Evolutionary conservation across 148 eudicot species (phyloP).

Genomic region (Vaccinium macrocarpon): DNA sequence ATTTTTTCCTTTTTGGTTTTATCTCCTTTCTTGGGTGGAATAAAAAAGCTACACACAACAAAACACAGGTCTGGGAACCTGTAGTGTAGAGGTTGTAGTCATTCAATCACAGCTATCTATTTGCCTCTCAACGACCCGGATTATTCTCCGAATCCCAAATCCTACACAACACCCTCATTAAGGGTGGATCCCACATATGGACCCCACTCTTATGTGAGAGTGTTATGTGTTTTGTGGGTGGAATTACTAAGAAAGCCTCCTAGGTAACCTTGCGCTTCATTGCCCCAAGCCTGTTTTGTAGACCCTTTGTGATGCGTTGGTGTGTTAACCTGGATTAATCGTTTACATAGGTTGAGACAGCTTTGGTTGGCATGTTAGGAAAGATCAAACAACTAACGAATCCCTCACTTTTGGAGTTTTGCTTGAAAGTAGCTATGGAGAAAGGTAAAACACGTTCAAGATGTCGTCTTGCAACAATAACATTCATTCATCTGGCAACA

Average conservation of each 20-base stretch:
- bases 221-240: not conserved
- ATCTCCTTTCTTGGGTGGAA: not conserved
- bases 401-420: slow-evolving; percentile 14
- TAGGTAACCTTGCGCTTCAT: not conserved
- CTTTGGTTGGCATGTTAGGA: not conserved
- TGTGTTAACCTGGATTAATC: not conserved
- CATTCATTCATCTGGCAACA: slow-evolving; percentile 19
- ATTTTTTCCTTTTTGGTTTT: not conserved
- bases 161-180: no score
- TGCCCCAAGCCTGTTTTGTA: not conserved
- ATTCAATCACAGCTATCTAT: no score
- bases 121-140: no score
- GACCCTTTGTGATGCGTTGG: not conserved
- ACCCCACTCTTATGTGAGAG: no score
- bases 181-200: no score
- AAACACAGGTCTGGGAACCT: not conserved
- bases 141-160: no score
- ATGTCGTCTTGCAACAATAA: slow-evolving; percentile 22
- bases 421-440: slow-evolving; percentile 21
- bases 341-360: not conserved
- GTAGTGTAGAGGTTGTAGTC: no score
- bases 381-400: slow-evolving; percentile 21
- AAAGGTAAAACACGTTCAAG: slow-evolving; percentile 27
- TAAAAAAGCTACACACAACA: no score
- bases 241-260: not conserved